Percentiles rank a stretch among this genome's conserved stretches.
These are phyloP conservation scores for Tarenaya hassleriana DNA, from an alignment of 345 rosid species.

Conservation along the genomic window DNA sequence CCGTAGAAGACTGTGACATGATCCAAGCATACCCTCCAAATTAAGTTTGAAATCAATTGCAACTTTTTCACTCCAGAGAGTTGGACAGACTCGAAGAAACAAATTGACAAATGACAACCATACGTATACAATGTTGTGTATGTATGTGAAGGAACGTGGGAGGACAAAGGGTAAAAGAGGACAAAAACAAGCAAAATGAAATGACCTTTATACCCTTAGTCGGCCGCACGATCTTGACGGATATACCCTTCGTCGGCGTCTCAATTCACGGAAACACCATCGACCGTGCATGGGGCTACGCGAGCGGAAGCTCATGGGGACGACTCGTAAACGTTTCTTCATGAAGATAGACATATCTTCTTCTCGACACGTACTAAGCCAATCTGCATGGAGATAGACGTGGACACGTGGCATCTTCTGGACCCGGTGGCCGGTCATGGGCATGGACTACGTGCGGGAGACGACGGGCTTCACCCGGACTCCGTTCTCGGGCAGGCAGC, in stretches of 20 bases:
- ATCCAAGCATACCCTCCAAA: no score
- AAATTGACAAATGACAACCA: slow-evolving; percentile 19
- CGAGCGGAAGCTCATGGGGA: no score
- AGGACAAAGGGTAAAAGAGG: slow-evolving; percentile 23
- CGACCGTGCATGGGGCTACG: no score
- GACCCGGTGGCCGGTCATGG: slow-evolving; percentile 70
- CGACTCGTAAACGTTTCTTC: slow-evolving; percentile 72
- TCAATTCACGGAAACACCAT: no score
- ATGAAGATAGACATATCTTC: slow-evolving; percentile 82
- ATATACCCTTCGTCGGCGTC: slow-evolving; percentile 10
- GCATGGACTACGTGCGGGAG: slow-evolving; percentile 64
- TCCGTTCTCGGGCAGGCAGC: slow-evolving; percentile 64
- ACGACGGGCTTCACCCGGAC: slow-evolving; percentile 88
- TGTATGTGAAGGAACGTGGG: slow-evolving; percentile 13
- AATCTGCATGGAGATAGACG: no score
- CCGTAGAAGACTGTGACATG: background rate
- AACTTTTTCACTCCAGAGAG: slow-evolving; percentile 22
- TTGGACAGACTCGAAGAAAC: slow-evolving; percentile 27
- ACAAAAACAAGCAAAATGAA: slow-evolving; percentile 10
- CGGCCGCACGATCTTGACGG: slow-evolving; percentile 15
- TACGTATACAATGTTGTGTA: slow-evolving; percentile 11
- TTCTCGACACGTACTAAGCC: no score
- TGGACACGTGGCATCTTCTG: slow-evolving; percentile 95
- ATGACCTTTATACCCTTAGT: slow-evolving; percentile 8
- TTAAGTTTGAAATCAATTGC: background rate